A percentile compares a stretch with the other conserved stretches of the same genome.
Evolutionary conservation across 2,329 filamentous ascomycete genomes (phyloP).

Genomic region (Lachnellula subtilissima): DNA sequence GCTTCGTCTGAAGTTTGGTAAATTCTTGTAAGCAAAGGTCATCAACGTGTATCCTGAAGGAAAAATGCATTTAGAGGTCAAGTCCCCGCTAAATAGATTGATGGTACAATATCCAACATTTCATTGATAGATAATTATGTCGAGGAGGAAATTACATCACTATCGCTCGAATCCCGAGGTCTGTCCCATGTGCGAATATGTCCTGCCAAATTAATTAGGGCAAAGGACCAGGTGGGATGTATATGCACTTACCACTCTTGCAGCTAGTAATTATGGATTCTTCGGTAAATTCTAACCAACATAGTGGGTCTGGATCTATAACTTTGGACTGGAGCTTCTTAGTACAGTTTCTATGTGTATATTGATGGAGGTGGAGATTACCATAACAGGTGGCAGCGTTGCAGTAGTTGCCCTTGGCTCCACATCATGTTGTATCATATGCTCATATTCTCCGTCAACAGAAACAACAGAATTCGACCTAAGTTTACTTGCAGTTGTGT

Average conservation of each 20-base stretch:
- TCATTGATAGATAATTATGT: background rate
- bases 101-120: background rate
- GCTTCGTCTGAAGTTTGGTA: too few relatives aligned
- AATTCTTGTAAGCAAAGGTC: too few relatives aligned
- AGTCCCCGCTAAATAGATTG: background rate
- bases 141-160: slow-evolving; percentile 5
- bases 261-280: slow-evolving; percentile 90
- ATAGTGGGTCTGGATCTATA: slow-evolving; percentile 80
- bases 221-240: background rate
- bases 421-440: slow-evolving; percentile 69
- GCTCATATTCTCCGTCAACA: slow-evolving; percentile 47
- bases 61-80: too few relatives aligned
- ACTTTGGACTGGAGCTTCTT: slow-evolving; percentile 60
- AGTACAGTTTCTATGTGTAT: slow-evolving; percentile 16
- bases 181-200: slow-evolving; percentile 27
- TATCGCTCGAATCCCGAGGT: slow-evolving; percentile 18
- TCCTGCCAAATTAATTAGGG: slow-evolving; percentile 6
- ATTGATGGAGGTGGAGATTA: slow-evolving; percentile 33
- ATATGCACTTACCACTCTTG: slow-evolving; percentile 67
- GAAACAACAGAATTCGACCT: slow-evolving; percentile 68
- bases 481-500: slow-evolving; percentile 53
- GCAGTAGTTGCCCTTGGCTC: slow-evolving; percentile 80
- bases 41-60: too few relatives aligned
- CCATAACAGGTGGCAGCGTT: slow-evolving; percentile 85
- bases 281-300: slow-evolving; percentile 90